Percentiles rank a stretch among this genome's conserved stretches.
Conservation (phyloP, 352 stramenopile genomes). For the Phytopythium oedochilum region DNA sequence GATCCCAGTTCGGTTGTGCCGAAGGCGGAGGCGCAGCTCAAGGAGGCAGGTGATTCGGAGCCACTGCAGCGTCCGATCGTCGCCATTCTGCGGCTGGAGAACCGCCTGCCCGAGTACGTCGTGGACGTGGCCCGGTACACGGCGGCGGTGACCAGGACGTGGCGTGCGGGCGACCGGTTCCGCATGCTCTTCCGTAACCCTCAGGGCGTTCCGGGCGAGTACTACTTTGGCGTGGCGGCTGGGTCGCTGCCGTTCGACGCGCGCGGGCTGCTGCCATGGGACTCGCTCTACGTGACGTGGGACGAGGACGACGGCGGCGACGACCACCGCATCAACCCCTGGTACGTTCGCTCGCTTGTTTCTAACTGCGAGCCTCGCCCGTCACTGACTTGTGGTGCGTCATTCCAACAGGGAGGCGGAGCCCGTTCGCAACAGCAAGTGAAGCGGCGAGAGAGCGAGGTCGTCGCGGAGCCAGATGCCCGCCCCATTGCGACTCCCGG, state of each 20-base stretch:
- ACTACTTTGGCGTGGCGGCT: slow-evolving; percentile 61
- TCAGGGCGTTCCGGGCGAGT: slow-evolving; percentile 59
- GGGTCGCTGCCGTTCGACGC: slow-evolving; percentile 56
- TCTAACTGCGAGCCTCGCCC: too few species aligned
- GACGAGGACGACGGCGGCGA: slow-evolving; percentile 82
- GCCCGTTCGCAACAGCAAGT: slow-evolving; percentile 22
- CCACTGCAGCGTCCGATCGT: slow-evolving; percentile 30
- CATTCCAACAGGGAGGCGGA: slow-evolving; percentile 40
- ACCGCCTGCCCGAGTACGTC: slow-evolving; percentile 69
- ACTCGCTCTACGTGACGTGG: slow-evolving; percentile 76
- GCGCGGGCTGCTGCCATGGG: slow-evolving; percentile 72
- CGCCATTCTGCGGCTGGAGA: slow-evolving; percentile 77
- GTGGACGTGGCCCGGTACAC: slow-evolving; percentile 70
- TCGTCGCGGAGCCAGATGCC: too few species aligned
- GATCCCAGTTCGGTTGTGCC: slow-evolving; percentile 2
- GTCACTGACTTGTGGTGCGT: not conserved
- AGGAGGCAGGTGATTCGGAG: slow-evolving; percentile 3
- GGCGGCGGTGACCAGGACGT: slow-evolving; percentile 44
- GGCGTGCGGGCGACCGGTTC: slow-evolving; percentile 65
- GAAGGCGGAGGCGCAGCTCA: slow-evolving; percentile 7
- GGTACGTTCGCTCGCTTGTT: slow-evolving; percentile 31
- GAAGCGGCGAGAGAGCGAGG: slow-evolving; percentile 13
- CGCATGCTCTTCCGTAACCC: slow-evolving; percentile 75
- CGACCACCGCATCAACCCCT: slow-evolving; percentile 81
- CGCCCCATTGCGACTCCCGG: too few species aligned